These are phyloP conservation scores for Poronia punctata DNA, from an alignment of 495 filamentous ascomycete genomes.

Conservation along the genomic window DNA sequence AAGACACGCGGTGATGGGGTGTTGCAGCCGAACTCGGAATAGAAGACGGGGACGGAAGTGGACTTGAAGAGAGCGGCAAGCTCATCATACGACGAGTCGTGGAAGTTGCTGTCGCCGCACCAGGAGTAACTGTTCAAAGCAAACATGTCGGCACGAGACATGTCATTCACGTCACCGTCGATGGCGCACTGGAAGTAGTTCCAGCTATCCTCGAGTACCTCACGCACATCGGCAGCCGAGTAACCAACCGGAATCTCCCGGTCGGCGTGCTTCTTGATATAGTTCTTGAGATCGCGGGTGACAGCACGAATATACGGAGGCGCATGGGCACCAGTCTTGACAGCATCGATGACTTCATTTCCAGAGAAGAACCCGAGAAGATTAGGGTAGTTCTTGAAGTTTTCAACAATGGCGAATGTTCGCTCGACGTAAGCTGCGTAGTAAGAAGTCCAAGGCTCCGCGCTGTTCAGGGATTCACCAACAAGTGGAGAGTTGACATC, in stretches of 20 bases:
- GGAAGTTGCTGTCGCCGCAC: slow-evolving; percentile 74
- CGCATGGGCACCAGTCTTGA: slow-evolving; percentile 42
- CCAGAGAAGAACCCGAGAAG: slow-evolving; percentile 85
- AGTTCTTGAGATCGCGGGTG: slow-evolving; percentile 79
- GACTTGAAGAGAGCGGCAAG: slow-evolving; percentile 64
- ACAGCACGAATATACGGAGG: slow-evolving; percentile 67
- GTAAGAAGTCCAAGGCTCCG: slow-evolving; percentile 65
- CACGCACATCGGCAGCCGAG: slow-evolving; percentile 87
- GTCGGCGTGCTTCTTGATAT: slow-evolving; percentile 63
- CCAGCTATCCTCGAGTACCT: slow-evolving; percentile 69
- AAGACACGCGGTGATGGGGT: slow-evolving; percentile 69
- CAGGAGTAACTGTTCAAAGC: slow-evolving; percentile 94
- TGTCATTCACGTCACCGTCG: slow-evolving; percentile 53
- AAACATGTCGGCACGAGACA: slow-evolving; percentile 75
- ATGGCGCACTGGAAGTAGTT: slow-evolving; percentile 80
- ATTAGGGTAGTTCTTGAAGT: slow-evolving; percentile 91
- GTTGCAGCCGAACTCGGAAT: slow-evolving; percentile 97
- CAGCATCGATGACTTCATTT: slow-evolving; percentile 87
- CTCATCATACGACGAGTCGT: slow-evolving; percentile 61
- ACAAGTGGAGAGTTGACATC: slow-evolving; percentile 90
- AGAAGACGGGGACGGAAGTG: slow-evolving; percentile 81
- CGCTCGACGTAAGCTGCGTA: slow-evolving; percentile 67
- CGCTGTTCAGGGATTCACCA: slow-evolving; percentile 67
- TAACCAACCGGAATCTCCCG: slow-evolving; percentile 80
- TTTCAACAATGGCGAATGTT: slow-evolving; percentile 85